Percentiles rank a stretch among this genome's conserved stretches.
phyloP scores from a whole-genome alignment of 164 flowering plant genomes.

The Sedum album region DNA sequence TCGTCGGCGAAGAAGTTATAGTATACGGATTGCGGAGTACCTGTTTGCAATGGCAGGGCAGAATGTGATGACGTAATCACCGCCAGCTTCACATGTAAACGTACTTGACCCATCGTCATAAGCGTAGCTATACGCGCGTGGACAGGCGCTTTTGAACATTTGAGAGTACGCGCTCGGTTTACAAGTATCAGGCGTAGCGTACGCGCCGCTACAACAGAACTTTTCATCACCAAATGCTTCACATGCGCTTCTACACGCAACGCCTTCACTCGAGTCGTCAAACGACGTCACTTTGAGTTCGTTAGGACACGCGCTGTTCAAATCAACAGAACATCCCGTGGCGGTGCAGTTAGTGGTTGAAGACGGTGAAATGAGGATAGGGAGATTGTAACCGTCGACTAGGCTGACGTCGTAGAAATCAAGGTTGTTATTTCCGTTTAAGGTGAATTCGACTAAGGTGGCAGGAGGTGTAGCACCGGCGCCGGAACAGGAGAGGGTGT shows the following conservation, averaged over 20 bases:
- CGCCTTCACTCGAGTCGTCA: conserved; percentile 15
- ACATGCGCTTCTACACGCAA: conserved; percentile 59
- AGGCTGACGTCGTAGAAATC: conserved; percentile 69
- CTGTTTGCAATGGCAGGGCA: conserved; percentile 8
- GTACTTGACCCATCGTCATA: conserved; percentile 51
- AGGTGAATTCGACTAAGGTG: conserved; percentile 56
- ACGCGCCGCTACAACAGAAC: conserved; percentile 51
- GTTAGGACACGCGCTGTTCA: conserved; percentile 40
- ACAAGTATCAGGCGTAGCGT: conserved; percentile 34
- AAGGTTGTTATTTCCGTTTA: conserved; percentile 41
- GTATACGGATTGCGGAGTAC: too few species aligned
- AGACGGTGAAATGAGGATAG: conserved; percentile 34
- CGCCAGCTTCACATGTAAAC: conserved; percentile 34
- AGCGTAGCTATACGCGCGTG: conserved; percentile 52
- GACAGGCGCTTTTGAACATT: conserved; percentile 45
- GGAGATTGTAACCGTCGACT: conserved; percentile 76
- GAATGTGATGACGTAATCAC: conserved; percentile 26
- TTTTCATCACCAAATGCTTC: conserved; percentile 38
- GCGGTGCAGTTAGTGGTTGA: conserved; percentile 26
- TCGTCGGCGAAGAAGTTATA: neutral
- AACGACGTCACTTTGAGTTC: conserved; percentile 29
- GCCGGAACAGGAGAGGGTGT: conserved; percentile 36
- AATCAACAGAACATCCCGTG: conserved; percentile 35
- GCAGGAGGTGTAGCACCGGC: conserved; percentile 57
- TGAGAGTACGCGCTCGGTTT: conserved; percentile 36